Evolutionary conservation across 441 rosid species (phyloP), one percentile per base, ranked within the genome.

Genomic region (Erodium texanum): DNA sequence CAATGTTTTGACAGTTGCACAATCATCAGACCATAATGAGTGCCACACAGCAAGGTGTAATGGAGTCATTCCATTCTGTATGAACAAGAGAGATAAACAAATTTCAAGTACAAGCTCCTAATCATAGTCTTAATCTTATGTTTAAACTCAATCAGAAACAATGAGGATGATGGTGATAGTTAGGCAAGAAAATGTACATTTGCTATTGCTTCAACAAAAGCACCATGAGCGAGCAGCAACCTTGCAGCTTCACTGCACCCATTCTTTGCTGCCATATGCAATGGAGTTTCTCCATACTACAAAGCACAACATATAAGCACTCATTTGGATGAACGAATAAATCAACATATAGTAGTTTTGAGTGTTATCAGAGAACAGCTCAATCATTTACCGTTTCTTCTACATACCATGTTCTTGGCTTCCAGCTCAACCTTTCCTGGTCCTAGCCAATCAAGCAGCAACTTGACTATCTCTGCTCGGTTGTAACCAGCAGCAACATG

Each of bases 1-100:
- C 78, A 94, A 65, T 62, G 95, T 82, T 84, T 85, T 81, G 66
- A 89, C 96, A 73, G 97, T 88, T 23, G 87, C 84, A 74, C 77
- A 81, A 76, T 87, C 89, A 45, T 88, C 96, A 16, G 96, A 81
- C 58, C 87, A 82, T 62, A 89, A 86, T 0, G 98, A 94, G 85
- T 85, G 61, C 97, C 97, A 94, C 62, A 94, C 98, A 48, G 97
- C 93, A 74, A 94, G 88, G 68, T 94, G 97, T 76, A 92, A 81
- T 6, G 99, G 96, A 19, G 97, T 91, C 97, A 94, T 94, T 74
- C 99, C 99, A 70, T 94, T 94, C 99, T 94, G 82, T 80, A 81
- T 24, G 67, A 76, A 71, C 18, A 73, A 67, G 18, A 71, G 24
- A 61, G 68, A 54, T 61, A 50, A 68, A 74, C 34, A 29, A 29